Conservation (phyloP, 257 asterid genomes). For the Cinchona pubescens region DNA sequence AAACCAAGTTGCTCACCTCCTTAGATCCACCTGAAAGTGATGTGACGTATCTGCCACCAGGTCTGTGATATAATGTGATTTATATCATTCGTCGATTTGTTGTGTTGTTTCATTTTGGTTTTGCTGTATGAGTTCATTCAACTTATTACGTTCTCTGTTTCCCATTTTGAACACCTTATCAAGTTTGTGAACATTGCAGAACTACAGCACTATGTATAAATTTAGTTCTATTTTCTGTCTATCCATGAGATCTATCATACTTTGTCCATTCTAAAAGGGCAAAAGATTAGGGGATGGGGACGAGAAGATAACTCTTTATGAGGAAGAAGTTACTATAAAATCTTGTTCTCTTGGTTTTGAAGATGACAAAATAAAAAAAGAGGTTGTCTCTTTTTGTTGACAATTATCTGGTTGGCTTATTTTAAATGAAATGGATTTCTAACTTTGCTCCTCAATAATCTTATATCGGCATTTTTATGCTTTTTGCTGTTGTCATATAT, state of each 20-base stretch:
- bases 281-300: not conserved
- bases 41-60: conserved; percentile 50
- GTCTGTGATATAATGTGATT: conserved; percentile 37
- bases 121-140: not conserved
- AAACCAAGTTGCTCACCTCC: conserved; percentile 59
- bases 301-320: not conserved
- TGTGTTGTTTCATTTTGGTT: not conserved
- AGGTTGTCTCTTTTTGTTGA: not conserved
- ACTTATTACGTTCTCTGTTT: not conserved
- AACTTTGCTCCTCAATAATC: not conserved
- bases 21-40: conserved; percentile 46
- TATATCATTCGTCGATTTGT: not conserved
- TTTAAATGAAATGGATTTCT: conserved; percentile 1
- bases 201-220: not conserved
- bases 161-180: not conserved
- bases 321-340: not conserved
- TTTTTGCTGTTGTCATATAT: not conserved
- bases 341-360: not conserved
- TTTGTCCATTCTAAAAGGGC: not conserved
- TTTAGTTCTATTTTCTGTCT: not conserved
- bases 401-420: not conserved
- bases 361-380: not conserved
- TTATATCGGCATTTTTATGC: not conserved
- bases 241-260: not conserved
- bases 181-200: not conserved